These are phyloP conservation scores for Hypericum androsaemum DNA, from an alignment of 345 rosid species.

Conservation along the genomic window DNA sequence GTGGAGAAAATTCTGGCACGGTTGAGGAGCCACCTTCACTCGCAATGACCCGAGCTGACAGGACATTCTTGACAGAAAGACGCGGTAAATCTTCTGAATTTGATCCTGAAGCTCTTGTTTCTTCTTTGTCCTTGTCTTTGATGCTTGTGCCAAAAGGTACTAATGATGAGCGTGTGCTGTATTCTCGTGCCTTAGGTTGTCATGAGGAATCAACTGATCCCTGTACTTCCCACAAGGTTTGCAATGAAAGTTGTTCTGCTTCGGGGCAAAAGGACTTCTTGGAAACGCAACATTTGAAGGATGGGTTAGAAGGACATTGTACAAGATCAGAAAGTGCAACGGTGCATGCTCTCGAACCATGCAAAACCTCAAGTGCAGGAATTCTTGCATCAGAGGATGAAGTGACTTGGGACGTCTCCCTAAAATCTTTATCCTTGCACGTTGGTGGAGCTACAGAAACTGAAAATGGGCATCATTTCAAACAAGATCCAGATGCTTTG, in stretches of 20 bases:
- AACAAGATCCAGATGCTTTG: slow-evolving; percentile 5
- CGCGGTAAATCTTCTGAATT: too few species aligned
- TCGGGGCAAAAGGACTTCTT: slow-evolving; percentile 8
- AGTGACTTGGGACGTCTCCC: slow-evolving; percentile 4
- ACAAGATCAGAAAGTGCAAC: slow-evolving; percentile 5
- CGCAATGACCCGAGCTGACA: too few species aligned
- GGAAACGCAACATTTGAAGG: slow-evolving; percentile 14
- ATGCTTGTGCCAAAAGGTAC: not conserved
- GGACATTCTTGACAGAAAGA: too few species aligned
- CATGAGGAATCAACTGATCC: slow-evolving; percentile 19
- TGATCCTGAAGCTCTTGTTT: not conserved
- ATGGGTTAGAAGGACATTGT: slow-evolving; percentile 22
- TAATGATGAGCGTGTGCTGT: slow-evolving; percentile 6
- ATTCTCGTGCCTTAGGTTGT: slow-evolving; percentile 1
- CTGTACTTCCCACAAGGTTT: slow-evolving; percentile 18
- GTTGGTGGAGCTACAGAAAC: slow-evolving; percentile 9
- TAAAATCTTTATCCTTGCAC: slow-evolving; percentile 9
- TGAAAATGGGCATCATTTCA: slow-evolving; percentile 8
- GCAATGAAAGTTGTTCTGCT: slow-evolving; percentile 16
- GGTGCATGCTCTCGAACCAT: slow-evolving; percentile 9
- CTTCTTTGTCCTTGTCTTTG: not conserved
- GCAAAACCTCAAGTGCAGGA: slow-evolving; percentile 12
- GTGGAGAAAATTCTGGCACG: slow-evolving; percentile 1
- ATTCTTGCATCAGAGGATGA: slow-evolving; percentile 8
- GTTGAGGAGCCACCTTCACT: too few species aligned